Percentiles rank a stretch among this genome's conserved stretches.
Conservation (phyloP, 345 rosid genomes). For the Kernera saxatilis region DNA sequence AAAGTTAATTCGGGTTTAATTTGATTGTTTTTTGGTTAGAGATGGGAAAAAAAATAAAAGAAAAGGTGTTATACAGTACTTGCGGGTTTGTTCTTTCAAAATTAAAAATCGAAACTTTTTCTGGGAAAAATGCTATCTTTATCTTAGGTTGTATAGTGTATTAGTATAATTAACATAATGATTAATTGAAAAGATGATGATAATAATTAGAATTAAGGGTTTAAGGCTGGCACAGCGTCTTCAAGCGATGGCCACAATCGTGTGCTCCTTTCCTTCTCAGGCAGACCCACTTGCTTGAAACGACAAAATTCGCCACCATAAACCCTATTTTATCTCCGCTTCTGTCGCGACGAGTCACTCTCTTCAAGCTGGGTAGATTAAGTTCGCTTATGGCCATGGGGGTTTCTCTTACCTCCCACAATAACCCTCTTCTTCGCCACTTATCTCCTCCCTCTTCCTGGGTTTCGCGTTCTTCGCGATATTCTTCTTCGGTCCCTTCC, state of each 20-base stretch:
- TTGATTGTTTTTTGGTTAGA: too few relatives aligned
- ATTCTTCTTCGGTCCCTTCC: background rate
- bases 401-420: slow-evolving; percentile 46
- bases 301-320: slow-evolving; percentile 29
- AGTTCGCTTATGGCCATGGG: slow-evolving; percentile 52
- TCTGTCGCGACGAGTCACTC: background rate
- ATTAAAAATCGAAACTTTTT: too few relatives aligned
- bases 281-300: slow-evolving; percentile 29
- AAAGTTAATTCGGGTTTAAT: too few relatives aligned
- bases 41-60: too few relatives aligned
- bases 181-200: background rate
- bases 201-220: slow-evolving; percentile 14
- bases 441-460: slow-evolving; percentile 37
- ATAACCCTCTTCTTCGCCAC: slow-evolving; percentile 40
- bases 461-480: slow-evolving; percentile 28
- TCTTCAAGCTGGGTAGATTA: slow-evolving; percentile 53
- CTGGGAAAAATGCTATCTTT: too few relatives aligned
- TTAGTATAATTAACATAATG: background rate
- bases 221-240: slow-evolving; percentile 10
- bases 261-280: slow-evolving; percentile 1
- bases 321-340: slow-evolving; percentile 21
- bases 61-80: too few relatives aligned
- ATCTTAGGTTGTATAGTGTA: too few relatives aligned
- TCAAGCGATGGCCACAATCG: slow-evolving; percentile 27
- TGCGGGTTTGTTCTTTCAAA: too few relatives aligned